These are phyloP conservation scores for Stylosanthes scabra DNA, from an alignment of 331 rosid genomes.

Conservation along the genomic window DNA sequence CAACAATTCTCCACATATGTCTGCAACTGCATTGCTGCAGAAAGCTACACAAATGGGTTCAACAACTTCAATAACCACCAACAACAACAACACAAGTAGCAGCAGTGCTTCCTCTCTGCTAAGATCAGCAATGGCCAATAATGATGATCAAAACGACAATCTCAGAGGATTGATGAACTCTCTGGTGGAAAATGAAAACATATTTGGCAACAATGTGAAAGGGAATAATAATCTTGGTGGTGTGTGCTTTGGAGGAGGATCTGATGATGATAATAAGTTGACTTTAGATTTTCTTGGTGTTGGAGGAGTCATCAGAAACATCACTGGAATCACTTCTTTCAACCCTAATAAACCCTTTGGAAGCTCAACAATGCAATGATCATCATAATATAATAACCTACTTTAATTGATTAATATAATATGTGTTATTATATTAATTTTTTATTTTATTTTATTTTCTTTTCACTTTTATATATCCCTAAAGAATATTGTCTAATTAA, in stretches of 20 bases:
- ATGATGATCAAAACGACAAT: constrained; percentile 46
- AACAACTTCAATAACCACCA: constrained; percentile 49
- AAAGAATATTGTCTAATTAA: background rate
- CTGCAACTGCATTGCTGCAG: constrained; percentile 80
- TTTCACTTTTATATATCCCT: background rate
- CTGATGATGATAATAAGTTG: constrained; percentile 69
- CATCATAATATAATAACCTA: background rate
- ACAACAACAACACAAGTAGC: too few relatives aligned
- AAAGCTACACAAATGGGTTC: constrained; percentile 76
- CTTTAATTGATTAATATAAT: too few relatives aligned
- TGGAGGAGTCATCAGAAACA: constrained; percentile 74
- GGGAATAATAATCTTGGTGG: constrained; percentile 45
- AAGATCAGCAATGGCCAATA: constrained; percentile 37
- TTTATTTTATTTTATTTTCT: background rate
- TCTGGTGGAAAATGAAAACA: constrained; percentile 57
- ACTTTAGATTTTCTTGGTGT: constrained; percentile 81
- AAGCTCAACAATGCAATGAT: constrained; percentile 50
- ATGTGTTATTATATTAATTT: constrained; percentile 20
- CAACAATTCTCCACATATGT: constrained; percentile 56
- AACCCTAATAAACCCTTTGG: constrained; percentile 58
- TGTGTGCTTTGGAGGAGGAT: constrained; percentile 67
- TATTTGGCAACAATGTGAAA: constrained; percentile 27
- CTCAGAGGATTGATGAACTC: constrained; percentile 73
- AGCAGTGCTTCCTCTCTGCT: constrained; percentile 41
- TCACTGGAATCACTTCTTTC: constrained; percentile 48